A percentile compares a stretch with the other conserved stretches of the same genome.
These are phyloP conservation scores for Prototheca wickerhamii DNA, from an alignment of 163 green algal genomes.

Conservation along the genomic window DNA sequence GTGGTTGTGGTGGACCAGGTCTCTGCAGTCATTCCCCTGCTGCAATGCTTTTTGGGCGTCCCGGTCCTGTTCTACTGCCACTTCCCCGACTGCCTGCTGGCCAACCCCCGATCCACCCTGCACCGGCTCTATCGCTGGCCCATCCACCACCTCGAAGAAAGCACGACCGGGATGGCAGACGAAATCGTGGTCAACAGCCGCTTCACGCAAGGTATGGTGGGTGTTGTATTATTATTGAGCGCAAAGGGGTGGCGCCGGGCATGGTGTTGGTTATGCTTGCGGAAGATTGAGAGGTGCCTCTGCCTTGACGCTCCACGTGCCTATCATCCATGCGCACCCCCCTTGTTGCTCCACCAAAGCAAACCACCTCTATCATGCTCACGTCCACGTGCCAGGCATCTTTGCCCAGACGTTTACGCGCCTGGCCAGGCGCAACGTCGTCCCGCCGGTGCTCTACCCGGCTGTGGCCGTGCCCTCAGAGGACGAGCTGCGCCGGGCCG, in stretches of 20 bases:
- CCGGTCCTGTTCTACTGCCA: constrained; percentile 96
- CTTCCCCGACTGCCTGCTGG: constrained; percentile 91
- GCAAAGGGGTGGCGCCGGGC: background rate
- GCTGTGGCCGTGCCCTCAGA: constrained; percentile 54
- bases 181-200: constrained; percentile 84
- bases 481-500: constrained; percentile 27
- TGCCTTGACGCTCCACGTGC: no score
- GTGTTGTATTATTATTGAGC: background rate
- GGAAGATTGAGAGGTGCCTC: no score
- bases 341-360: background rate
- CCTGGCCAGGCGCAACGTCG: constrained; percentile 37
- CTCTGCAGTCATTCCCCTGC: constrained; percentile 68
- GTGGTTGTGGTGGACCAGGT: constrained; percentile 74
- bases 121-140: constrained; percentile 72
- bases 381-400: constrained; percentile 43
- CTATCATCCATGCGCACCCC: no score
- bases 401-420: constrained; percentile 78
- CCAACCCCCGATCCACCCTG: constrained; percentile 39
- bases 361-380: constrained; percentile 14
- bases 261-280: no score
- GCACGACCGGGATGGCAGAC: constrained; percentile 73
- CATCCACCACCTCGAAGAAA: constrained; percentile 81
- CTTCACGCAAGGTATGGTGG: constrained; percentile 52
- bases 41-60: constrained; percentile 31
- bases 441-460: constrained; percentile 77